Percentiles rank a stretch among this genome's conserved stretches.
Evolutionary conservation across 1,284 basidiomycete genomes (phyloP).

Genomic region (Cerrena zonata): DNA sequence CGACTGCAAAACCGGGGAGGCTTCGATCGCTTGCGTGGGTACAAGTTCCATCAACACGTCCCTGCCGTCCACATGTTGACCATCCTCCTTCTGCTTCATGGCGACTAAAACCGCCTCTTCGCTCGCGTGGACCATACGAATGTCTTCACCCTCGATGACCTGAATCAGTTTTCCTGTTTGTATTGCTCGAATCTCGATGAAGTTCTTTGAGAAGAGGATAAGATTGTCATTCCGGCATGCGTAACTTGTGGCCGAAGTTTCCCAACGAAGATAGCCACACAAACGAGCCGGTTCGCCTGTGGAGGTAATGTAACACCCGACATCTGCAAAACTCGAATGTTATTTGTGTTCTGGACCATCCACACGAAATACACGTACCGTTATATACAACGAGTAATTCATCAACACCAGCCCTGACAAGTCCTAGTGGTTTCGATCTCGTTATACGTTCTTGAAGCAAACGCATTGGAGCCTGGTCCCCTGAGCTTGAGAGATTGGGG

Average conservation of each 20-base stretch:
- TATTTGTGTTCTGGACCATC: background rate
- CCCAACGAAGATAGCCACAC: slow-evolving; percentile 67
- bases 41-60: slow-evolving; percentile 62
- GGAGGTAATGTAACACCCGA: slow-evolving; percentile 70
- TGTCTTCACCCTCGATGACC: slow-evolving; percentile 63
- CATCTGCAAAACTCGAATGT: slow-evolving; percentile 22
- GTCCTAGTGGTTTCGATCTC: slow-evolving; percentile 56
- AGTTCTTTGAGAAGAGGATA: slow-evolving; percentile 65
- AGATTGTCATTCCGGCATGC: slow-evolving; percentile 55
- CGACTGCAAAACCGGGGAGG: slow-evolving; percentile 3
- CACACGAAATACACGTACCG: slow-evolving; percentile 41
- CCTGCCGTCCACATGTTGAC: slow-evolving; percentile 27
- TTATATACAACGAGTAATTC: slow-evolving; percentile 69
- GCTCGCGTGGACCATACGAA: slow-evolving; percentile 52
- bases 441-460: slow-evolving; percentile 58
- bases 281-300: slow-evolving; percentile 49
- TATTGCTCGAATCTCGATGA: slow-evolving; percentile 65
- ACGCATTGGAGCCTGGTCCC: slow-evolving; percentile 36
- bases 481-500: slow-evolving; percentile 53
- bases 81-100: slow-evolving; percentile 43
- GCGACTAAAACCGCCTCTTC: slow-evolving; percentile 53
- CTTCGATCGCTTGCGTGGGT: slow-evolving; percentile 54
- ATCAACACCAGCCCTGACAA: slow-evolving; percentile 51
- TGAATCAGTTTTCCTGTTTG: slow-evolving; percentile 63
- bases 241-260: slow-evolving; percentile 56